Conservation (phyloP, 192 early-diverging fungal genomes). For the Chytriomyces hyalinus region DNA sequence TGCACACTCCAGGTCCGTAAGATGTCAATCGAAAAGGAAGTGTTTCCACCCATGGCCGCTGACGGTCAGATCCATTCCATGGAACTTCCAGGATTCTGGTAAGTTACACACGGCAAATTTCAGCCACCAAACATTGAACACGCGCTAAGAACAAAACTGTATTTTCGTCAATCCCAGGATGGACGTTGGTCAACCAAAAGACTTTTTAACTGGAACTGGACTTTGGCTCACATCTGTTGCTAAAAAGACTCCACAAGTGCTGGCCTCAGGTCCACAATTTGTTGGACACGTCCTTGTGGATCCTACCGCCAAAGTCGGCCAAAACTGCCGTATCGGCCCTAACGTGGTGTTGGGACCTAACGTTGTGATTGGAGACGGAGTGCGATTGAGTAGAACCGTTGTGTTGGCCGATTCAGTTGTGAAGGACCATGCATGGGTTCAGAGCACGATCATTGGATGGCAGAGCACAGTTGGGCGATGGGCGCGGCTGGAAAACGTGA, state of each 20-base stretch:
- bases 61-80: constrained; percentile 90
- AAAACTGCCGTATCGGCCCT: constrained; percentile 95
- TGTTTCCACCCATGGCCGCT: constrained; percentile 90
- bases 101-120: constrained; percentile 17
- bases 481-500: constrained; percentile 89
- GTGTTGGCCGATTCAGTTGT: constrained; percentile 81
- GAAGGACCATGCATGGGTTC: constrained; percentile 88
- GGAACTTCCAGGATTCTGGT: constrained; percentile 94
- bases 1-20: constrained; percentile 68
- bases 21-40: constrained; percentile 97
- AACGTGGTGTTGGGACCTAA: constrained; percentile 96
- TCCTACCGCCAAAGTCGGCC: constrained; percentile 90
- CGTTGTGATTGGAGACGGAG: constrained; percentile 89
- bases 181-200: constrained; percentile 99
- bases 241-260: constrained; percentile 73
- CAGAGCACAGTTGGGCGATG: constrained; percentile 92
- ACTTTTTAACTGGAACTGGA: constrained; percentile 93
- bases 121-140: no score
- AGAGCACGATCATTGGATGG: constrained; percentile 94
- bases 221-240: constrained; percentile 86
- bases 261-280: constrained; percentile 72
- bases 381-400: constrained; percentile 86
- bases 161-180: constrained; percentile 45
- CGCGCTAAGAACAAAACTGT: not conserved
- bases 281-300: constrained; percentile 90